Percentiles rank a stretch among this genome's conserved stretches.
These are phyloP conservation scores for Candida ulmi DNA, from an alignment of 805 yeast genomes.

Conservation along the genomic window DNA sequence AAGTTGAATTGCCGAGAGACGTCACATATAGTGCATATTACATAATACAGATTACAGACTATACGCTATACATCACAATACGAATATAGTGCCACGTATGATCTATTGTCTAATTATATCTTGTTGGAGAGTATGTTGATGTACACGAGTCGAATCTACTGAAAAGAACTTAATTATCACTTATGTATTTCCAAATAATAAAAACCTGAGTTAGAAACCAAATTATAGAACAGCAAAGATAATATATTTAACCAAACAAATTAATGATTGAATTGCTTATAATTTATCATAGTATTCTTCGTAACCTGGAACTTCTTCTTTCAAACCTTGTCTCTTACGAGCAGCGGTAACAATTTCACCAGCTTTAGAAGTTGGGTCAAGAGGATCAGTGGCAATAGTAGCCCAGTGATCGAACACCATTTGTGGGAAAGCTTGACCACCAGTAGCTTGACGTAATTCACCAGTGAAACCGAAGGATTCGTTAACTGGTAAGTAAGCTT, in stretches of 20 bases:
- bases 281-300: constrained; percentile 97
- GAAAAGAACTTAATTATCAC: background rate
- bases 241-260: background rate
- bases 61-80: too few species aligned
- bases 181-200: constrained; percentile 1
- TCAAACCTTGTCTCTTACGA: constrained; percentile 96
- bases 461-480: constrained; percentile 99
- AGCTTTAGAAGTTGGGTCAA: constrained; percentile 75
- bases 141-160: too few species aligned
- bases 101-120: too few species aligned
- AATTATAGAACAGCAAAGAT: constrained; percentile 3
- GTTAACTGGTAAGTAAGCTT: constrained; percentile 99
- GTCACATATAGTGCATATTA: too few species aligned
- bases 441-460: constrained; percentile 99
- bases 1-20: too few species aligned
- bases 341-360: constrained; percentile 58
- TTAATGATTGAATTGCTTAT: constrained; percentile 29
- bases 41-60: too few species aligned
- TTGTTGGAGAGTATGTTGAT: too few species aligned
- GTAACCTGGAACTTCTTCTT: constrained; percentile 97
- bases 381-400: constrained; percentile 84
- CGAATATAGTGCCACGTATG: too few species aligned
- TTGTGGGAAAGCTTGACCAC: constrained; percentile 99
- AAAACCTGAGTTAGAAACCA: background rate
- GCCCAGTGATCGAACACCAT: constrained; percentile 99